Evolutionary conservation across 1,284 basidiomycete genomes (phyloP).

Genomic region (Erythrobasidium hasegawianum): DNA sequence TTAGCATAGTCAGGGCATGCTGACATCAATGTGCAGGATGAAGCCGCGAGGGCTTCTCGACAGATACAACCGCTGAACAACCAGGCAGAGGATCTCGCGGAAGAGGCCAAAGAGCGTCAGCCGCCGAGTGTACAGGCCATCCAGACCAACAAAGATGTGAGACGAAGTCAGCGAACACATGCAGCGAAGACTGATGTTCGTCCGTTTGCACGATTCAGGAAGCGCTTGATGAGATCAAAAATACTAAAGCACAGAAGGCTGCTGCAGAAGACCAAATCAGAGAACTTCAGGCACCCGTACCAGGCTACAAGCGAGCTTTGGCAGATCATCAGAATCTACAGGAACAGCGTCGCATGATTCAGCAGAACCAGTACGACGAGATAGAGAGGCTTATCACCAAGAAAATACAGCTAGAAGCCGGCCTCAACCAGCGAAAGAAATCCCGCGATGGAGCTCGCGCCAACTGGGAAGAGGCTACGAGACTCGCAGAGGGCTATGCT

Average conservation of each 20-base stretch:
- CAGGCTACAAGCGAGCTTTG: constrained; percentile 2
- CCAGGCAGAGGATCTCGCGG: constrained; percentile 52
- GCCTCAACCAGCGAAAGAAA: constrained; percentile 5
- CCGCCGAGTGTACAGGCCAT: constrained; percentile 67
- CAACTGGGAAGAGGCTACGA: not conserved
- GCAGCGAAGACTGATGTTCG: not conserved
- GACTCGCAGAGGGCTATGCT: constrained; percentile 48
- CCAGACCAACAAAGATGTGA: constrained; percentile 55
- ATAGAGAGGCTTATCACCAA: constrained; percentile 54
- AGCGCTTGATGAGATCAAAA: constrained; percentile 40
- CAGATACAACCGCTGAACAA: constrained; percentile 43
- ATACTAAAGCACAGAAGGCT: constrained; percentile 36
- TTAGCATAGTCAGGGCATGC: constrained; percentile 1
- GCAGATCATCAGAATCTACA: not conserved
- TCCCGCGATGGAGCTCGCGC: constrained; percentile 2
- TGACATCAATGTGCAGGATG: constrained; percentile 3
- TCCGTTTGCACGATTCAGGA: constrained; percentile 26
- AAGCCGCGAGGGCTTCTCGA: constrained; percentile 5
- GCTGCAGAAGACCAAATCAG: constrained; percentile 38
- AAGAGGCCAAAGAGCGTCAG: constrained; percentile 67
- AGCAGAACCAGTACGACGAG: constrained; percentile 47
- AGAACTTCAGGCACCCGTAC: constrained; percentile 50
- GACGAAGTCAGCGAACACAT: constrained; percentile 51
- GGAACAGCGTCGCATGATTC: constrained; percentile 52
- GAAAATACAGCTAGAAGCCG: constrained; percentile 45